phyloP scores from a whole-genome alignment of 306 rosid species.

The Datisca glomerata region DNA sequence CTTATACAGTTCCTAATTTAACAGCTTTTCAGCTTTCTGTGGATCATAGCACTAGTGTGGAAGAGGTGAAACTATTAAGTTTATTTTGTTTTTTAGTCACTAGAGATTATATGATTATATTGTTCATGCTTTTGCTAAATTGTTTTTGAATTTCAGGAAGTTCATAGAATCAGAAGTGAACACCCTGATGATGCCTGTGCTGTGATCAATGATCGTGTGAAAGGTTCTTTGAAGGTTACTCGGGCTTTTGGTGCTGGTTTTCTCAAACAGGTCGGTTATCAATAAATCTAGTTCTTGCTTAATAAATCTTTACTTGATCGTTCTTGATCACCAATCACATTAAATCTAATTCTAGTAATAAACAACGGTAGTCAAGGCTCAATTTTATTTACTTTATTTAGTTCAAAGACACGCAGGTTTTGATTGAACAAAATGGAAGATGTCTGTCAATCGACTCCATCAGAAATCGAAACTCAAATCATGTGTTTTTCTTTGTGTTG shows the following conservation, averaged over 20 bases:
- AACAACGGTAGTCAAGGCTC: no score
- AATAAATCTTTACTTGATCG: no score
- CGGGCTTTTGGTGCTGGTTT: conserved; percentile 97
- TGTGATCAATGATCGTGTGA: conserved; percentile 78
- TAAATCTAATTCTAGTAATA: no score
- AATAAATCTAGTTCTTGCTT: not conserved
- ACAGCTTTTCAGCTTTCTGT: conserved; percentile 65
- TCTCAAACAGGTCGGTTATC: conserved; percentile 73
- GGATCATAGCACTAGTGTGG: conserved; percentile 78
- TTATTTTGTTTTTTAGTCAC: not conserved
- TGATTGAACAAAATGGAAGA: no score
- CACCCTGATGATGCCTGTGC: conserved; percentile 86
- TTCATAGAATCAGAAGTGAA: conserved; percentile 56
- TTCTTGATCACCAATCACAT: conserved; percentile 1
- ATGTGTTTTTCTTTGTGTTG: not conserved
- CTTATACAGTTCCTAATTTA: conserved; percentile 36
- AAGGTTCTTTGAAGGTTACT: conserved; percentile 92
- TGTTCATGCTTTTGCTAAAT: conserved; percentile 3
- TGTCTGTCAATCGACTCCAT: no score
- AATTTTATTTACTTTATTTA: no score
- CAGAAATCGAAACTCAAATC: no score
- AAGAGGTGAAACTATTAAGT: conserved; percentile 37
- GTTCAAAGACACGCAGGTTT: no score
- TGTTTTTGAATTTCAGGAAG: conserved; percentile 50
- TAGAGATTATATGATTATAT: not conserved